Evolutionary conservation across 179 eudicot genomes (phyloP).

Genomic region (Beta corolliflora): DNA sequence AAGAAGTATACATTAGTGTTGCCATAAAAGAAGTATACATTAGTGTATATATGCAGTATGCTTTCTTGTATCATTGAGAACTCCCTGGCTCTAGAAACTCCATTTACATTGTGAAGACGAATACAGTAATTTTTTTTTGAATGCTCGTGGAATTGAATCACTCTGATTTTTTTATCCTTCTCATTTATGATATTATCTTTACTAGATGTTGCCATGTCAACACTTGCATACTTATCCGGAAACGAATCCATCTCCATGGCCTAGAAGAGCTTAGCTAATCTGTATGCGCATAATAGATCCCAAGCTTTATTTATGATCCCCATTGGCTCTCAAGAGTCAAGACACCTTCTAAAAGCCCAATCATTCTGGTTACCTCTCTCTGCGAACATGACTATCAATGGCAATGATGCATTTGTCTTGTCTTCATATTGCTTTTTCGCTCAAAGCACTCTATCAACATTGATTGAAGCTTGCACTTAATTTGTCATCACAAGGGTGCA

Average conservation of each 20-base stretch:
- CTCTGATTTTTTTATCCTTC: neutral
- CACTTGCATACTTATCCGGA: neutral
- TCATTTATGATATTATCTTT: neutral
- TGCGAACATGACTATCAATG: neutral
- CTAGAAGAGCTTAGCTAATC: neutral
- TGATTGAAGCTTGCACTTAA: neutral
- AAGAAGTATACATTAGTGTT: neutral
- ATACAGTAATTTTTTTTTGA: neutral
- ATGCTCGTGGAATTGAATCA: neutral
- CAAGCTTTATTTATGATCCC: neutral
- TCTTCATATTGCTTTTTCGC: neutral
- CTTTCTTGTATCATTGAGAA: neutral
- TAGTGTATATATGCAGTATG: neutral
- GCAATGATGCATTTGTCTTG: neutral
- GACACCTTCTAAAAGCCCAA: neutral
- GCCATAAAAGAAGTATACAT: neutral
- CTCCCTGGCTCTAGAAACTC: neutral
- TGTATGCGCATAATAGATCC: neutral
- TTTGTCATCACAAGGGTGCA: neutral
- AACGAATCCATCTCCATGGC: neutral
- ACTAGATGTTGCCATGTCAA: neutral
- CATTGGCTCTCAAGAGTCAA: neutral
- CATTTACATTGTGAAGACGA: neutral
- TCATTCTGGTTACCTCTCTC: neutral
- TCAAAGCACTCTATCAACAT: neutral